These are phyloP conservation scores for Colletotrichum plurivorum DNA, from an alignment of 2,329 filamentous ascomycete genomes.

Conservation along the genomic window DNA sequence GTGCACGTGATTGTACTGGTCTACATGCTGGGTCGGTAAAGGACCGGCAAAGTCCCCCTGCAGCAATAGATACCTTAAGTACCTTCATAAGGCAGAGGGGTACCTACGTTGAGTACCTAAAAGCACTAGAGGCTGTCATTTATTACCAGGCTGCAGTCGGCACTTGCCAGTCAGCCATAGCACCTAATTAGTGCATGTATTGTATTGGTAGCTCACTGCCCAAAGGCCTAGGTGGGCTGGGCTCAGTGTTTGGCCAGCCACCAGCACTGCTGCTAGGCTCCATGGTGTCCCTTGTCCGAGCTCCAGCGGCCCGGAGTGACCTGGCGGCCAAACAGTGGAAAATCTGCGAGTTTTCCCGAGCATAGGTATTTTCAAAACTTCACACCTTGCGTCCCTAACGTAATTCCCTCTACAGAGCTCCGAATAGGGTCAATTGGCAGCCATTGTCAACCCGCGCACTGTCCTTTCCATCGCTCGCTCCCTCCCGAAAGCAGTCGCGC, in stretches of 20 bases:
- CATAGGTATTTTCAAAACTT: constrained; percentile 55
- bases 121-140: too few relatives aligned
- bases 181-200: neutral
- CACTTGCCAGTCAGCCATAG: too few relatives aligned
- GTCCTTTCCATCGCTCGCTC: constrained; percentile 52
- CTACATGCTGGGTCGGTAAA: constrained; percentile 36
- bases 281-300: constrained; percentile 47
- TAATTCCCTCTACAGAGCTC: constrained; percentile 56
- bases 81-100: too few relatives aligned
- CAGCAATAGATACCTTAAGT: neutral
- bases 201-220: constrained; percentile 25
- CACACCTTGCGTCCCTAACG: constrained; percentile 52
- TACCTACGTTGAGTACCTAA: too few relatives aligned
- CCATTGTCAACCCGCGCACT: constrained; percentile 54
- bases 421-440: constrained; percentile 61
- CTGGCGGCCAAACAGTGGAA: constrained; percentile 47
- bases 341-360: constrained; percentile 65
- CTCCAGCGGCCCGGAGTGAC: constrained; percentile 43
- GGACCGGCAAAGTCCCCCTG: constrained; percentile 33
- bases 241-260: neutral
- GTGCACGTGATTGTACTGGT: constrained; percentile 37
- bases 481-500: constrained; percentile 56
- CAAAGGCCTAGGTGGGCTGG: neutral
- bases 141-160: too few relatives aligned
- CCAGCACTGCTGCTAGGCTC: constrained; percentile 25